Evolutionary conservation across 768 basidiomycete genomes (phyloP), one percentile per base, ranked within the genome.

Genomic region (Sarcodon sp.): DNA sequence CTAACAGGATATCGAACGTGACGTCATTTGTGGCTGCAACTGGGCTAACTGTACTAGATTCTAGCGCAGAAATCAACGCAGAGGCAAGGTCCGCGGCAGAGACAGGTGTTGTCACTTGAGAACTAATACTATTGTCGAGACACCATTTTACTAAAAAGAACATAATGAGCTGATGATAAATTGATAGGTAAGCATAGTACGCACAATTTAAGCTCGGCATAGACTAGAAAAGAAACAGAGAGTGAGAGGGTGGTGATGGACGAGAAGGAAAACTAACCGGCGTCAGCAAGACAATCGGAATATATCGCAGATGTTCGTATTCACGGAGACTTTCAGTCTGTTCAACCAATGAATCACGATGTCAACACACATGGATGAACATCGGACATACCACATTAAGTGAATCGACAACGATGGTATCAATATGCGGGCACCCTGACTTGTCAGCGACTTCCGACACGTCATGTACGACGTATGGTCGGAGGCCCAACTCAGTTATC

Each of bases 321-420:
- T 96, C 92, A 45, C 94, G 79, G 48, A 98, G 74, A 54, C 72
- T 77, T 61, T 96, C 91, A 18, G 90, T 91, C 90, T 94, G 55
- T 10, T 18, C 39, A 11, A 18, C 7, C 21, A 31, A 5, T 43
- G 32, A 45, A 43, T 21, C 6, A 43, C 18, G 6, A 46, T 46
- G 9, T 39, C n/a, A 7, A 16, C 27, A 37, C 49, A 46, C 32
- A 43, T 46, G 50, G 45, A 33, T 49, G 47, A 46, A 16, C 35
- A 27, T 66, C 16, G 15, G 10, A 73, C 87, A 56, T 61, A 94
- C 92, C 57, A 89, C 79, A 41, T 64, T 71, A 53, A 94, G 67
- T 37, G 89, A 87, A 67, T 98, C 94, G 32, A 94, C 88, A 41
- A 98, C 84, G 53, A 98, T 92, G 6, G 93, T 91, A 61, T 99